Evolutionary conservation across 2,329 filamentous ascomycete genomes (phyloP).

Genomic region (Rhytidhysteron rufulum): DNA sequence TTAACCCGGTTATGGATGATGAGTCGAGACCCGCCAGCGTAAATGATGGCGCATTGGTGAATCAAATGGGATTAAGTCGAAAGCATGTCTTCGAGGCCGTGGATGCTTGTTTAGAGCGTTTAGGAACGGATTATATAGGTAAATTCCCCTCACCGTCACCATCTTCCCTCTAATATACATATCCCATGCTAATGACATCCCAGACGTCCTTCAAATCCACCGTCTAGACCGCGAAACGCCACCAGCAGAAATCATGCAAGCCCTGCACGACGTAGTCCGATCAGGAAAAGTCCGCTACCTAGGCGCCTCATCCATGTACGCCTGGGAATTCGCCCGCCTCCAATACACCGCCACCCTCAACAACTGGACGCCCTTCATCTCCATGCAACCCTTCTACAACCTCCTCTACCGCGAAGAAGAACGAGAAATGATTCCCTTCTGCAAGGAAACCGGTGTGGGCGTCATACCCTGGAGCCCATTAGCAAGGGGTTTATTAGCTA

Average conservation of each 20-base stretch:
- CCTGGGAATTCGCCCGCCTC: constrained; percentile 46
- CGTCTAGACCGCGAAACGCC: constrained; percentile 54
- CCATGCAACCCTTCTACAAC: constrained; percentile 47
- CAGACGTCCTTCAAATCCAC: constrained; percentile 62
- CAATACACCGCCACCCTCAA: constrained; percentile 40
- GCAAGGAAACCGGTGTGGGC: constrained; percentile 18
- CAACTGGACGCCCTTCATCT: constrained; percentile 45
- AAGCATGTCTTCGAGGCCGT: constrained; percentile 66
- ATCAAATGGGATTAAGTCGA: constrained; percentile 55
- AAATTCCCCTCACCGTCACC: constrained; percentile 28
- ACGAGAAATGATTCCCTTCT: constrained; percentile 26
- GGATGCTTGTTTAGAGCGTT: constrained; percentile 42
- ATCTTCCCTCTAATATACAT: constrained; percentile 57
- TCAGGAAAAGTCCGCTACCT: constrained; percentile 51
- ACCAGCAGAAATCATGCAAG: constrained; percentile 59
- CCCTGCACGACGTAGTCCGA: constrained; percentile 56
- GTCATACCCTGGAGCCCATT: constrained; percentile 26
- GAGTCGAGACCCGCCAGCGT: constrained; percentile 25
- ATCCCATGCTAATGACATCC: too few relatives aligned
- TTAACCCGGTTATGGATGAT: constrained; percentile 42
- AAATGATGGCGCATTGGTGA: constrained; percentile 46
- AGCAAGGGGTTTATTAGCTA: constrained; percentile 36
- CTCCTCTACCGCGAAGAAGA: constrained; percentile 47
- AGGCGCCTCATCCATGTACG: constrained; percentile 39
- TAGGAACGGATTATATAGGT: constrained; percentile 2